phyloP scores from a whole-genome alignment of 345 rosid genomes.

The Populus pruinosa region DNA sequence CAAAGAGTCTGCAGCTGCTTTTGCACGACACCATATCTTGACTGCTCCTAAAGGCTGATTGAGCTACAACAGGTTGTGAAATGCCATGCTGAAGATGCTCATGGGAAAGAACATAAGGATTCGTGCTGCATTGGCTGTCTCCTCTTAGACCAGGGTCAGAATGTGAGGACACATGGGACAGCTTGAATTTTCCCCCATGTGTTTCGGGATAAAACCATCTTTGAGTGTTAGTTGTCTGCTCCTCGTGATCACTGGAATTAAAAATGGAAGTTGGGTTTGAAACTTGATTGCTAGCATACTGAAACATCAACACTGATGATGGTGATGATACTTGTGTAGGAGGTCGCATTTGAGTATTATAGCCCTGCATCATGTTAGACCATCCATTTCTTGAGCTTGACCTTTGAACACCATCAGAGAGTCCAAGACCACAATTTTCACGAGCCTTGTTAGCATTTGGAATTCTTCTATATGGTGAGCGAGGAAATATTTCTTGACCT shows the following conservation, averaged over 20 bases:
- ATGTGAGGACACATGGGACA: conserved; percentile 15
- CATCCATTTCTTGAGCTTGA: conserved; percentile 50
- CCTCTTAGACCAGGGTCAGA: neutral
- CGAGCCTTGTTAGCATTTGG: conserved; percentile 28
- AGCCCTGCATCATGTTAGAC: conserved; percentile 46
- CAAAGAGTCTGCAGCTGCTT: conserved; percentile 90
- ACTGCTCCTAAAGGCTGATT: conserved; percentile 21
- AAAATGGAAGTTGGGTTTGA: conserved; percentile 10
- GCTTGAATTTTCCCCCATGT: conserved; percentile 19
- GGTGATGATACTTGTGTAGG: conserved; percentile 66
- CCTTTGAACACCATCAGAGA: conserved; percentile 36
- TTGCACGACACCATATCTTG: conserved; percentile 51
- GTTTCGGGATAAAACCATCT: conserved; percentile 18
- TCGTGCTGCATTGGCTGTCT: conserved; percentile 16
- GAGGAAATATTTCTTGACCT: conserved; percentile 92
- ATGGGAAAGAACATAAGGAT: conserved; percentile 17
- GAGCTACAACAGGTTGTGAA: conserved; percentile 26
- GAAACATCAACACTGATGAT: conserved; percentile 69
- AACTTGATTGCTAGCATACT: conserved; percentile 37
- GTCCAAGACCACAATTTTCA: conserved; percentile 39
- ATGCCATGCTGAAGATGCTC: conserved; percentile 27
- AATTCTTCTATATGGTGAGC: conserved; percentile 37
- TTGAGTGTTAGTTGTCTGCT: conserved; percentile 14
- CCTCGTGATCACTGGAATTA: conserved; percentile 23
- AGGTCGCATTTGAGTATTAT: conserved; percentile 29